Conservation (phyloP, 2,329 filamentous ascomycete genomes). For the Chaetomiaceae sp. region DNA sequence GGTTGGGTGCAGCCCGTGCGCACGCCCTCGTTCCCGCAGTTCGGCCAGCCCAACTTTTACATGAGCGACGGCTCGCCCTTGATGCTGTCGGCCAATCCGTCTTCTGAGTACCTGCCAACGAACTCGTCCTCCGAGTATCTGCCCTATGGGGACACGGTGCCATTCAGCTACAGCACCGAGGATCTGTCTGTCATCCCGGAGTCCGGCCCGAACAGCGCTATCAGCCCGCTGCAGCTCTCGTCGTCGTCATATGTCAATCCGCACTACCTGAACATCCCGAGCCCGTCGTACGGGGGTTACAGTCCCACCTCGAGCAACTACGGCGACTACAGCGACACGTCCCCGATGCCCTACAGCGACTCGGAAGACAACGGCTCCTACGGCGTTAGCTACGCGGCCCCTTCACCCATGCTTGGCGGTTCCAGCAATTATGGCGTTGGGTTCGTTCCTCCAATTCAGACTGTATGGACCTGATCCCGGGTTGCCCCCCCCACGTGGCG, state of each 20-base stretch:
- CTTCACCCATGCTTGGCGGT: conserved; percentile 44
- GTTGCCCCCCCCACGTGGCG: conserved; percentile 38
- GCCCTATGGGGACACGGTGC: conserved; percentile 50
- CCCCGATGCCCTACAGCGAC: conserved; percentile 59
- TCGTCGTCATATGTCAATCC: conserved; percentile 50
- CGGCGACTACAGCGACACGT: conserved; percentile 39
- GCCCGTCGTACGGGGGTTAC: conserved; percentile 55
- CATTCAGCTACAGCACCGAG: conserved; percentile 61
- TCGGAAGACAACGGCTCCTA: conserved; percentile 51
- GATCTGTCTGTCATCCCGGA: conserved; percentile 54
- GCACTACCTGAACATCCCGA: conserved; percentile 60
- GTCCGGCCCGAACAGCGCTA: conserved; percentile 41
- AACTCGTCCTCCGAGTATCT: conserved; percentile 41
- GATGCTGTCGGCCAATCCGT: conserved; percentile 37
- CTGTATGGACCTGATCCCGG: conserved; percentile 53
- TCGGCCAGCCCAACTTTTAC: conserved; percentile 52
- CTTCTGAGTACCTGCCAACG: conserved; percentile 41
- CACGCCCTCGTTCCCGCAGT: conserved; percentile 58
- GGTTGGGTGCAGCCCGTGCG: conserved; percentile 59
- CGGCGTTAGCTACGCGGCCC: conserved; percentile 43
- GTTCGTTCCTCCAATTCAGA: conserved; percentile 60
- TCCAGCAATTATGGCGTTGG: conserved; percentile 47
- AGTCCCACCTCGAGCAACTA: conserved; percentile 60
- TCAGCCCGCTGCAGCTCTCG: conserved; percentile 52
- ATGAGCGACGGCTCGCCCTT: conserved; percentile 39